Base-by-base conservation (phyloP, 164 flowering plant genomes). In the Magnolia sinica region DNA sequence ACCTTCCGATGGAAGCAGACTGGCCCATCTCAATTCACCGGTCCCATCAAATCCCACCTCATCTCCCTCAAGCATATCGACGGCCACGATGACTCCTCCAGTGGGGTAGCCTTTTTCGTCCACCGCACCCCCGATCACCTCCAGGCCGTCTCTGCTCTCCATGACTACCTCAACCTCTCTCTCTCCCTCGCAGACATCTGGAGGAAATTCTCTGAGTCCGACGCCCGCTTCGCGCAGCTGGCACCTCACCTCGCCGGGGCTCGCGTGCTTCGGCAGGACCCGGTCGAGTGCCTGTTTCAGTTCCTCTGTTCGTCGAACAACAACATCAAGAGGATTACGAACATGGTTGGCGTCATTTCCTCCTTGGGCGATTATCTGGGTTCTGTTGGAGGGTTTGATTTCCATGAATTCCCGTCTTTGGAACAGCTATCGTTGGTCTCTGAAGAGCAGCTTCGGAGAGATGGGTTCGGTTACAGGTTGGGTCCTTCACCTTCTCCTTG, bases 401-500 rank as follows among this genome's bases (percentile, higher is more conserved):
- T 96, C 77, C 80, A 86, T 50, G 86, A 88, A 75, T 96, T 96
- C 74, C 99, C 99, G 0, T 81, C 88, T 4, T 73, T 92, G 85
- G 97, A 92, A 29, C 81, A 84, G 50, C 73, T 96, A 85, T 81
- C 88, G 1, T 7, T 49, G 83, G 86, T 94, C 51, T 87, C 97
- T 0, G 97, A 94, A 81, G 77, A 76, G 24, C 90, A 92, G 86
- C 86, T 94, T 77, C 85, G 97, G 71, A 85, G 80, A 52, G 95
- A 94, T 20, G 99, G 99, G n/a, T 94, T 96, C 76, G 98, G 98
- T 27, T 96, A 96, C 88, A 90, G 98, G 97, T 93, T 50, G 4
- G 68, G 8, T 75, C 27, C 23, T 64, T 64, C 3, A 23, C 4
- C 61, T 55, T 55, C 61, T 55, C 18, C 16, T 55, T 11, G 13